Percentiles rank a stretch among this genome's conserved stretches.
These are phyloP conservation scores for Penicillium sp. DNA, from an alignment of 2,329 filamentous ascomycete genomes.

Conservation along the genomic window DNA sequence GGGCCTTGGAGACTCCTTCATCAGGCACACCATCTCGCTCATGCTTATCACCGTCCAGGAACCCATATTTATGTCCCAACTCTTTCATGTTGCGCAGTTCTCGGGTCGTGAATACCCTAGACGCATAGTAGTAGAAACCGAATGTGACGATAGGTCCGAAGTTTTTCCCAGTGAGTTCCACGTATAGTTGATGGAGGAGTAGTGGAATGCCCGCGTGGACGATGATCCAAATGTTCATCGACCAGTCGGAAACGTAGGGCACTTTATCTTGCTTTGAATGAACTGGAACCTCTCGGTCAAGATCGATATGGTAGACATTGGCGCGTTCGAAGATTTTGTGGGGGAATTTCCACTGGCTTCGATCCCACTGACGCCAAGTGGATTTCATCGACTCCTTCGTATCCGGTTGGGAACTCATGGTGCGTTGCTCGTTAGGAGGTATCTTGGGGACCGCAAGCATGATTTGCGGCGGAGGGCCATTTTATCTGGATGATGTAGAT, in stretches of 20 bases:
- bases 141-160: conserved; percentile 11
- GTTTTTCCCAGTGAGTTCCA: neutral
- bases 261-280: conserved; percentile 15
- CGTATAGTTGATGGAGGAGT: conserved; percentile 6
- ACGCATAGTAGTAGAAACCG: conserved; percentile 14
- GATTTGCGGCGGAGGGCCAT: neutral
- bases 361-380: conserved; percentile 12
- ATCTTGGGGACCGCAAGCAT: neutral
- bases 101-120: conserved; percentile 7
- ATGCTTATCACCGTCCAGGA: conserved; percentile 16
- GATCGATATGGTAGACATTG: conserved; percentile 14
- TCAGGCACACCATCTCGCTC: conserved; percentile 14
- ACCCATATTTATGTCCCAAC: conserved; percentile 12
- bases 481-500: neutral
- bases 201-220: conserved; percentile 13
- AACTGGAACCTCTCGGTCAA: conserved; percentile 9
- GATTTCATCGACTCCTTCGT: conserved; percentile 18
- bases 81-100: conserved; percentile 12
- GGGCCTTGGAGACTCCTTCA: conserved; percentile 6
- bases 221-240: conserved; percentile 13
- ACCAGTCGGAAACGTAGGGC: conserved; percentile 14
- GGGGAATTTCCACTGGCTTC: conserved; percentile 11
- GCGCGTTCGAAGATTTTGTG: conserved; percentile 12
- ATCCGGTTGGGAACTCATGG: conserved; percentile 8
- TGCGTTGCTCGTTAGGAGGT: neutral